A percentile compares a stretch with the other conserved stretches of the same genome.
These are phyloP conservation scores for Trypanosoma avium DNA, from an alignment of 208 protist genomes.

Conservation along the genomic window DNA sequence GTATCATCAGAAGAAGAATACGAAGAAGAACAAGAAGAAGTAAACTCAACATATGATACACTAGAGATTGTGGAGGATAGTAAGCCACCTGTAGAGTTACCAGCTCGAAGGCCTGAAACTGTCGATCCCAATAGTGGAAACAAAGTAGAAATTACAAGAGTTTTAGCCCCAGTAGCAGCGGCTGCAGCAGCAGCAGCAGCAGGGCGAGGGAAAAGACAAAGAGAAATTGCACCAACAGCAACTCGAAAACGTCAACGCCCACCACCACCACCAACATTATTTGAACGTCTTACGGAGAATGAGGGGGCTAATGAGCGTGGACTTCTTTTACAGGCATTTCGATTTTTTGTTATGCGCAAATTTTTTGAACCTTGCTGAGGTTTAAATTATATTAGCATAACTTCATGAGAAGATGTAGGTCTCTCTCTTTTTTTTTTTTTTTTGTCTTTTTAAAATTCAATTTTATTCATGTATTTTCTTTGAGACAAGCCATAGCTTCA, in stretches of 20 bases:
- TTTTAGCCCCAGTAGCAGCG: conserved; percentile 72
- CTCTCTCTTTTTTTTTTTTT: too few relatives aligned
- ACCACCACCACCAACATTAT: conserved; percentile 50
- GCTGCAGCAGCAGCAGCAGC: conserved; percentile 11
- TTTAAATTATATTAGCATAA: too few relatives aligned
- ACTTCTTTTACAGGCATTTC: conserved; percentile 79
- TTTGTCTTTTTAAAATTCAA: too few relatives aligned
- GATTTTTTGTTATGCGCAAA: conserved; percentile 71
- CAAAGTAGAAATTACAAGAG: conserved; percentile 40
- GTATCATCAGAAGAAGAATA: not conserved
- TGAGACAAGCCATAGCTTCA: too few relatives aligned
- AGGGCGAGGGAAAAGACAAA: not conserved
- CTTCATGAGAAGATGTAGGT: too few relatives aligned
- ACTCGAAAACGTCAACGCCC: conserved; percentile 21
- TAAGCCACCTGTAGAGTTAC: conserved; percentile 36
- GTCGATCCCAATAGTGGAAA: not conserved
- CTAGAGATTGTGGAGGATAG: conserved; percentile 22
- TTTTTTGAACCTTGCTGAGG: conserved; percentile 74
- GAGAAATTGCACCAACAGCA: conserved; percentile 14
- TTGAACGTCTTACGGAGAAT: conserved; percentile 74
- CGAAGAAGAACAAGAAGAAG: conserved; percentile 24
- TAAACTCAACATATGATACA: not conserved
- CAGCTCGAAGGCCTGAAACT: conserved; percentile 22
- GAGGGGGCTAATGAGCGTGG: conserved; percentile 65
- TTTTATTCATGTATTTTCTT: too few relatives aligned